phyloP scores from a whole-genome alignment of 2,329 filamentous ascomycete genomes.

The Aureobasidium sp. region DNA sequence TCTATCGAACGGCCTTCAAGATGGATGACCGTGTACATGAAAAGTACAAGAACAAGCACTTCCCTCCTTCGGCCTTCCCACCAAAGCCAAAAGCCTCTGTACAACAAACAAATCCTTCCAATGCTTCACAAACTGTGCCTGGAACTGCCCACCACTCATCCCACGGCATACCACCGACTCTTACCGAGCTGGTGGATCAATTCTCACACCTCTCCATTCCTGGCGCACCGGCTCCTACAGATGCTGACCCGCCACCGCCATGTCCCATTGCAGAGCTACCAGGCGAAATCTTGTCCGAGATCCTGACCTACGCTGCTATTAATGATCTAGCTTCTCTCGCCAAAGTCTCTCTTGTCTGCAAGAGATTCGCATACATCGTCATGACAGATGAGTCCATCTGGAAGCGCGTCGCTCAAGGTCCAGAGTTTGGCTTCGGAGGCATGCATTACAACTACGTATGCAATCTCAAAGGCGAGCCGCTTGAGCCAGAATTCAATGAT shows the following conservation, averaged over 20 bases:
- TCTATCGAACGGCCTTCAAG: slow-evolving; percentile 86
- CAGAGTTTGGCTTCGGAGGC: slow-evolving; percentile 66
- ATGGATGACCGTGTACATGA: slow-evolving; percentile 80
- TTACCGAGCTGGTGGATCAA: slow-evolving; percentile 59
- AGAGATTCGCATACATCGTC: slow-evolving; percentile 76
- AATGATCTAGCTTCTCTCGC: slow-evolving; percentile 69
- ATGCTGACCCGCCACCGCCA: slow-evolving; percentile 63
- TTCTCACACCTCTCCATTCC: slow-evolving; percentile 66
- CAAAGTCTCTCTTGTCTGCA: slow-evolving; percentile 73
- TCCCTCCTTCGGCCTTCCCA: slow-evolving; percentile 53
- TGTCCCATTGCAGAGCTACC: slow-evolving; percentile 73
- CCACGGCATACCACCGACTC: slow-evolving; percentile 48
- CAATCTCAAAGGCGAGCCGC: slow-evolving; percentile 44
- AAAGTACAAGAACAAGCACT: slow-evolving; percentile 85
- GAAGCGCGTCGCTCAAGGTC: slow-evolving; percentile 63
- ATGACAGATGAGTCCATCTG: slow-evolving; percentile 79
- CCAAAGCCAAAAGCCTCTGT: slow-evolving; percentile 31
- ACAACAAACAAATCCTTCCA: slow-evolving; percentile 36
- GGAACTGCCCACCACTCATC: slow-evolving; percentile 48
- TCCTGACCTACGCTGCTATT: slow-evolving; percentile 64
- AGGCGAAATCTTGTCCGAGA: slow-evolving; percentile 74
- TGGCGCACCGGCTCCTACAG: slow-evolving; percentile 57
- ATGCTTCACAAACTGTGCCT: slow-evolving; percentile 43
- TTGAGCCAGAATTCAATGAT: slow-evolving; percentile 18
- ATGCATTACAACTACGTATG: slow-evolving; percentile 77